phyloP scores from a whole-genome alignment of 1,284 basidiomycete species.

The Psilocybe mexicana region DNA sequence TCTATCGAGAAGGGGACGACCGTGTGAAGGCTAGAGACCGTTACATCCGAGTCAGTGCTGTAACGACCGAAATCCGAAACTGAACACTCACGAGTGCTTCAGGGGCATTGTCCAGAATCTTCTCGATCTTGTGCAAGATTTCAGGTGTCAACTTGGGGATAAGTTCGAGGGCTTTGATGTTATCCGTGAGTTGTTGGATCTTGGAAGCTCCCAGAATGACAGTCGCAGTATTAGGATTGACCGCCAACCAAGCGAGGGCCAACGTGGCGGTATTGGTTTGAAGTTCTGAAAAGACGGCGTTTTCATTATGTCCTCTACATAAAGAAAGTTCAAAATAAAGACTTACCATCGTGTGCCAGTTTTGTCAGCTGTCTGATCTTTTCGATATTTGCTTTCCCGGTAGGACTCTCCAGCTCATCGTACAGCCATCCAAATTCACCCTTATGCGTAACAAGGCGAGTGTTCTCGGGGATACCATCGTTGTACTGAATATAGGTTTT shows the following conservation, averaged over 20 bases:
- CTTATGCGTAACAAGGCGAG: constrained; percentile 50
- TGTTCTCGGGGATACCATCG: constrained; percentile 56
- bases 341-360: constrained; percentile 56
- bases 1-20: constrained; percentile 33
- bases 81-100: constrained; percentile 3
- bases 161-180: constrained; percentile 55
- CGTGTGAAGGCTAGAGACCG: constrained; percentile 26
- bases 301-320: neutral
- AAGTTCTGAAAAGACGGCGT: constrained; percentile 32
- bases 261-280: constrained; percentile 42
- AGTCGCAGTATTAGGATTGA: constrained; percentile 64
- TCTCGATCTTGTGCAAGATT: constrained; percentile 65
- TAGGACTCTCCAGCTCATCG: constrained; percentile 40
- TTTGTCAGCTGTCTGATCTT: constrained; percentile 69
- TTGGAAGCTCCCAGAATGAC: constrained; percentile 70
- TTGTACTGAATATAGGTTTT: constrained; percentile 38
- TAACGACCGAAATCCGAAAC: neutral
- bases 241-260: constrained; percentile 77
- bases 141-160: constrained; percentile 69
- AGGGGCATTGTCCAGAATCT: constrained; percentile 58
- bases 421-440: constrained; percentile 50
- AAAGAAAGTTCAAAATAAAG: neutral
- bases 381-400: constrained; percentile 65
- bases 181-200: constrained; percentile 41
- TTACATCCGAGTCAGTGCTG: neutral